Evolutionary conservation across 495 filamentous ascomycete species (phyloP).

Genomic region (Talaromyces ruber): DNA sequence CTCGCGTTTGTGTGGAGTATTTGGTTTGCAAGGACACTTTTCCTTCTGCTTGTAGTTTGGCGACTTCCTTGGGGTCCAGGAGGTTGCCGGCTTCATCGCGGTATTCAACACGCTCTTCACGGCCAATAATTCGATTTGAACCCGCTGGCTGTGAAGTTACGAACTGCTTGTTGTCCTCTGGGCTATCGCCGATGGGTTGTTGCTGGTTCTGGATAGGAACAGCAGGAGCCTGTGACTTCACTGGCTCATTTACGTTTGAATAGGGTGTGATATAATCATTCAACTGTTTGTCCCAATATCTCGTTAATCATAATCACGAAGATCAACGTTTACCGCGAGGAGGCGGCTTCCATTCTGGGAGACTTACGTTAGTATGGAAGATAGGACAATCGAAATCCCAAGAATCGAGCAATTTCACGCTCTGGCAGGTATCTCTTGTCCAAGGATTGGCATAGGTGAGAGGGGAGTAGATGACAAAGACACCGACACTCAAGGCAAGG

Average conservation of each 20-base stretch:
- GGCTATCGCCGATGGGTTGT: conserved; percentile 9
- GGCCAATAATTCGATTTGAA: conserved; percentile 45
- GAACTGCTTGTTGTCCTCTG: conserved; percentile 21
- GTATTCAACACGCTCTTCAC: conserved; percentile 86
- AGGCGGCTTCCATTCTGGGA: conserved; percentile 24
- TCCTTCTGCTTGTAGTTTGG: conserved; percentile 62
- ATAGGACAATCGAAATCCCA: conserved; percentile 98
- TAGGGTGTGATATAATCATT: conserved; percentile 32
- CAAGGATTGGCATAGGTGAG: conserved; percentile 89
- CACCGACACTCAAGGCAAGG: conserved; percentile 59
- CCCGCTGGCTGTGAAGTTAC: conserved; percentile 36
- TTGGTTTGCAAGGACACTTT: conserved; percentile 91
- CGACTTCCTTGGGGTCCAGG: conserved; percentile 73
- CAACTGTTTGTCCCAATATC: conserved; percentile 19
- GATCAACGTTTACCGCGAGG: conserved; percentile 23
- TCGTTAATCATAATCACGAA: conserved; percentile 12
- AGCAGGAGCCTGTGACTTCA: conserved; percentile 16
- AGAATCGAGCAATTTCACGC: conserved; percentile 74
- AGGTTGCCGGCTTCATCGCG: conserved; percentile 90
- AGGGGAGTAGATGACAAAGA: conserved; percentile 79
- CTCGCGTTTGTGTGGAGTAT: conserved; percentile 81
- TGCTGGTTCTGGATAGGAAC: conserved; percentile 12
- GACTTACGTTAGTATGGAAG: conserved; percentile 80
- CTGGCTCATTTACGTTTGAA: conserved; percentile 11
- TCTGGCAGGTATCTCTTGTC: conserved; percentile 78